Base-by-base conservation (phyloP, 306 rosid species). In the Medicago arabica region DNA sequence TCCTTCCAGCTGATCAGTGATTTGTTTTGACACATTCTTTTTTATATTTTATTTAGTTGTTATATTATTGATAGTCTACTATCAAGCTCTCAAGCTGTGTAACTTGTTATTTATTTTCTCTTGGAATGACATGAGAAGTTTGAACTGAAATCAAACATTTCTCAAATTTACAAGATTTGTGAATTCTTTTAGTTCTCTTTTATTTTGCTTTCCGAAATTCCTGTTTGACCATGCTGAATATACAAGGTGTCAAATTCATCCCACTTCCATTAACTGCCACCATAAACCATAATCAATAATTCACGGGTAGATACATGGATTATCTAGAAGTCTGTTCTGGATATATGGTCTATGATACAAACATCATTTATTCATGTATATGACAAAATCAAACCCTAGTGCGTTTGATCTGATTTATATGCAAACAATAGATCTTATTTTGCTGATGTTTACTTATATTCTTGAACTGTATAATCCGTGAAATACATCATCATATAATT, bases 1-100 rank as follows among this genome's bases (percentile, higher is more conserved):
- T 81, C 74, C 64, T 54, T 81, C 68, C 46, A 38, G 75, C 69
- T 53, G 66, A 81, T 69, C 71, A 19, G 54, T 46, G 19, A 38
- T 65, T 39, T 70, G 71, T 59, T 63, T 38, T 38, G 69, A 64
- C 49, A 64, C 69, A 64, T 64, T 36, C 19, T 38, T 64, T 62
- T 38, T 17, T n/a, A 38, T 8, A 38, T 38, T 64, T 39, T 64
- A 17, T 38, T 64, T 64, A 36, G 69, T 15, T 61, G n/a, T 31
- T 63, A 63, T 63, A 25, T 63, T 31, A 31, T 31, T 64, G 47
- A 8, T 39, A 64, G 49, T 64, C 49, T 38, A 38, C 50, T 64
- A 38, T 64, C 69, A 64, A 38, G 28, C 49, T 64, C 31, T 28
- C 15, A 16, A 49, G 46, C 54, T 13, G 31, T 53, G 65, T 44